These are phyloP conservation scores for Eleusine coracana DNA, from an alignment of 176 grass and related monocot species.

Conservation along the genomic window DNA sequence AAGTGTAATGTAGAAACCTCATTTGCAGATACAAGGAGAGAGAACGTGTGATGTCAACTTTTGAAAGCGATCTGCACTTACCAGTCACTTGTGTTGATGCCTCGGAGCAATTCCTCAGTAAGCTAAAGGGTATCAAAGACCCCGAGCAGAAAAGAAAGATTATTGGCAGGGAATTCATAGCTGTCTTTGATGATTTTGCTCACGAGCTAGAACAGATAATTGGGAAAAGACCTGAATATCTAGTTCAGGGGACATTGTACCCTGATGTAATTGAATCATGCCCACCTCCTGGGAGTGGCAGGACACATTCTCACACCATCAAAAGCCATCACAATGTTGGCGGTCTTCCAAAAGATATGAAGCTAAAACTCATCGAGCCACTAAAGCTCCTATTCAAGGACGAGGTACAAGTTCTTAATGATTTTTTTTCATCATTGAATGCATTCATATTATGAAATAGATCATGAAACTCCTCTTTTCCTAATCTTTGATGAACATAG, in stretches of 20 bases:
- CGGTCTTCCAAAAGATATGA: slow-evolving; percentile 82
- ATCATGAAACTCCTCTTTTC: not conserved
- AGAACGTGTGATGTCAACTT: slow-evolving; percentile 80
- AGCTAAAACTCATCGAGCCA: slow-evolving; percentile 85
- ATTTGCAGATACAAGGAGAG: slow-evolving; percentile 75
- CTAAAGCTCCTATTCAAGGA: slow-evolving; percentile 92
- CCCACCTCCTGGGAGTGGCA: slow-evolving; percentile 78
- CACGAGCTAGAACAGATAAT: slow-evolving; percentile 59
- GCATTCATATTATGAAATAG: not conserved
- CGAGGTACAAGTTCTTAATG: slow-evolving; percentile 49
- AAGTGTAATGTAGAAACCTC: not conserved
- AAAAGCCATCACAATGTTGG: slow-evolving; percentile 97
- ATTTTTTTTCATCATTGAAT: not conserved
- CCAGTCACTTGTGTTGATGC: slow-evolving; percentile 82
- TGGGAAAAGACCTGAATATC: slow-evolving; percentile 63
- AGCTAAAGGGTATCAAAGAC: slow-evolving; percentile 73
- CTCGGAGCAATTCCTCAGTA: slow-evolving; percentile 77
- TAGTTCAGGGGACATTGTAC: slow-evolving; percentile 91
- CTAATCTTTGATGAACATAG: not conserved
- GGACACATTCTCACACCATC: slow-evolving; percentile 84
- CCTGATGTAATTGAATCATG: slow-evolving; percentile 96
- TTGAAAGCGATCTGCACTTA: slow-evolving; percentile 76
- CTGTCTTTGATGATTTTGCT: slow-evolving; percentile 86
- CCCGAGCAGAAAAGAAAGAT: slow-evolving; percentile 90
- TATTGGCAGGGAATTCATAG: slow-evolving; percentile 82